These are phyloP conservation scores for Liriodendron chinense DNA, from an alignment of 164 flowering plant genomes.

Conservation along the genomic window DNA sequence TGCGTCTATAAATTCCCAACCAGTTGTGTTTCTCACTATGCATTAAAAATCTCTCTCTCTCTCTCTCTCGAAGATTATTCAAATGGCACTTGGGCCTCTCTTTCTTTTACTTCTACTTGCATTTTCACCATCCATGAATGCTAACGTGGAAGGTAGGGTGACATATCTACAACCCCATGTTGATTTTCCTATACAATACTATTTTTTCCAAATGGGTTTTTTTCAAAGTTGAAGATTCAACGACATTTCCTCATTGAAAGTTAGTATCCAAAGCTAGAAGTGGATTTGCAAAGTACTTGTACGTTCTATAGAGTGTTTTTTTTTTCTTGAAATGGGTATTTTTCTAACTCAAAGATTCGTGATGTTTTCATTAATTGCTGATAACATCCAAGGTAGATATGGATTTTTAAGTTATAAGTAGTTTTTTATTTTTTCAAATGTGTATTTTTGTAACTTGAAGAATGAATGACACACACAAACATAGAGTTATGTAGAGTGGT, in stretches of 20 bases:
- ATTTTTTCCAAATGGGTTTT: not conserved
- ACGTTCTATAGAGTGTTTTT: not conserved
- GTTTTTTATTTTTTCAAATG: not conserved
- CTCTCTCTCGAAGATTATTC: conserved; percentile 1
- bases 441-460: not conserved
- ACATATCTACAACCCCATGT: not conserved
- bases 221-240: conserved; percentile 1
- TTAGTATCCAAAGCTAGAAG: not conserved
- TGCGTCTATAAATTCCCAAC: conserved; percentile 11
- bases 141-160: conserved; percentile 45
- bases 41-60: not conserved
- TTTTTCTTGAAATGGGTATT: not conserved
- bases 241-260: not conserved
- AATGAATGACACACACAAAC: too few relatives aligned
- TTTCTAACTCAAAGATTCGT: not conserved
- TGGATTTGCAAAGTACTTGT: not conserved
- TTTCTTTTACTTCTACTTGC: conserved; percentile 17
- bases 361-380: not conserved
- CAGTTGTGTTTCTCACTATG: not conserved
- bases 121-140: conserved; percentile 20
- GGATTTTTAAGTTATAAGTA: not conserved
- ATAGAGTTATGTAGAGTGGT: not conserved
- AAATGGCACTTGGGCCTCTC: conserved; percentile 28
- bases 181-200: not conserved
- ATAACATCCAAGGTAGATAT: not conserved